Percentiles rank a stretch among this genome's conserved stretches.
Conservation (phyloP, 2,329 filamentous ascomycete genomes). For the Cladosporium colombiae region DNA sequence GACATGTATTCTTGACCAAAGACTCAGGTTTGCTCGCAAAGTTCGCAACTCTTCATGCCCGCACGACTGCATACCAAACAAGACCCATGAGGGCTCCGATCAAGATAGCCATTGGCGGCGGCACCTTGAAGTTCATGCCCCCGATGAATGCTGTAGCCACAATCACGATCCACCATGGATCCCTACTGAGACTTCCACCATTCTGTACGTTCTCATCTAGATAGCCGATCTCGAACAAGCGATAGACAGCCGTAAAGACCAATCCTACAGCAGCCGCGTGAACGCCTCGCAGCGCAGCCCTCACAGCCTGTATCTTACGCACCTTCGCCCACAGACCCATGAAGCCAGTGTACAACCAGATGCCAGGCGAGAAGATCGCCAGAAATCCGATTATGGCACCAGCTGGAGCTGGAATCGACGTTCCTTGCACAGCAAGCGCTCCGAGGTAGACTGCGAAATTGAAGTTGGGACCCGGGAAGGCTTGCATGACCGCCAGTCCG, state of each 20-base stretch:
- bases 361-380: slow-evolving; percentile 43
- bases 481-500: slow-evolving; percentile 70
- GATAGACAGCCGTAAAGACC: slow-evolving; percentile 48
- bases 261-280: slow-evolving; percentile 48
- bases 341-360: slow-evolving; percentile 40
- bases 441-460: slow-evolving; percentile 52
- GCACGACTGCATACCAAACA: slow-evolving; percentile 40
- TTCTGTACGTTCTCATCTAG: slow-evolving; percentile 39
- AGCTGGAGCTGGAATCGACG: slow-evolving; percentile 37
- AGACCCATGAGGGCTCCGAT: slow-evolving; percentile 43
- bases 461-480: slow-evolving; percentile 66
- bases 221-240: slow-evolving; percentile 48
- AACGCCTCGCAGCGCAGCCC: slow-evolving; percentile 42
- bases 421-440: slow-evolving; percentile 38
- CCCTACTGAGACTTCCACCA: slow-evolving; percentile 40
- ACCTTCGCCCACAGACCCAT: slow-evolving; percentile 43
- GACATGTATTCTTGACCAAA: not conserved
- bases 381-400: slow-evolving; percentile 35
- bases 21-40: not conserved
- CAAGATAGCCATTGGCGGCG: slow-evolving; percentile 42
- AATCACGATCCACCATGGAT: slow-evolving; percentile 50
- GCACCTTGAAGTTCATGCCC: slow-evolving; percentile 42
- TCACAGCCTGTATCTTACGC: slow-evolving; percentile 38
- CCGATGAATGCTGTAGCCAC: slow-evolving; percentile 44
- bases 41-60: not conserved